Conservation (phyloP, 2,329 filamentous ascomycete genomes). For the Neonectria sp. region DNA sequence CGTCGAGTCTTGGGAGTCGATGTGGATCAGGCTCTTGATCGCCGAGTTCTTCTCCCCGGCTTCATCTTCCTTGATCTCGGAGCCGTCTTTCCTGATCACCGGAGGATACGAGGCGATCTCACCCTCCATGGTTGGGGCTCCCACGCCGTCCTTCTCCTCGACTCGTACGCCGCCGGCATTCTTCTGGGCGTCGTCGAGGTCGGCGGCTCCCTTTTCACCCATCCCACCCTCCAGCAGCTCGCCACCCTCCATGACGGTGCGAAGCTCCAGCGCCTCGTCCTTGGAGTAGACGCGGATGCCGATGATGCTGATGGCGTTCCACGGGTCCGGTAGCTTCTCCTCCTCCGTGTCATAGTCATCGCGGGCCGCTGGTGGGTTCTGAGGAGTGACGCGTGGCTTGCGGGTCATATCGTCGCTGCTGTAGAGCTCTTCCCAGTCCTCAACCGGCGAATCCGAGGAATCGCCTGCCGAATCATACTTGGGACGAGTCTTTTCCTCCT, state of each 20-base stretch:
- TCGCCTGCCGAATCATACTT: constrained; percentile 65
- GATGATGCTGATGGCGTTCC: constrained; percentile 75
- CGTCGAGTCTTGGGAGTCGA: constrained; percentile 49
- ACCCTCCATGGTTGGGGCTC: constrained; percentile 27
- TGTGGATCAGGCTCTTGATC: constrained; percentile 48
- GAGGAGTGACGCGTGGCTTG: constrained; percentile 61
- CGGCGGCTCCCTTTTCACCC: constrained; percentile 69
- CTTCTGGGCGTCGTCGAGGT: constrained; percentile 70
- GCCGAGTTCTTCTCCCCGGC: constrained; percentile 39
- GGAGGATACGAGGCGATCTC: constrained; percentile 39
- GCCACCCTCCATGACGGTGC: constrained; percentile 70
- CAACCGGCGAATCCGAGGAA: constrained; percentile 72
- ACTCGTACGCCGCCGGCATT: constrained; percentile 66
- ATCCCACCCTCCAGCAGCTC: constrained; percentile 69
- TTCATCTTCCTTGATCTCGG: constrained; percentile 36
- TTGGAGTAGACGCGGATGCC: constrained; percentile 74
- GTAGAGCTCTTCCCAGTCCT: constrained; percentile 73
- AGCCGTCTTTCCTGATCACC: constrained; percentile 46
- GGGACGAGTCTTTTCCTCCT: constrained; percentile 40
- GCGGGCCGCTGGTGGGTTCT: constrained; percentile 50
- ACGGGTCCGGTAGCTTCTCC: constrained; percentile 69
- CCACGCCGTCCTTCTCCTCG: constrained; percentile 30
- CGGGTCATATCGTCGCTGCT: constrained; percentile 71
- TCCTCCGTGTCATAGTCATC: constrained; percentile 69
- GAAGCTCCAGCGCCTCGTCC: constrained; percentile 68